Evolutionary conservation across 805 yeast genomes (phyloP).

Genomic region (Candida maesae): DNA sequence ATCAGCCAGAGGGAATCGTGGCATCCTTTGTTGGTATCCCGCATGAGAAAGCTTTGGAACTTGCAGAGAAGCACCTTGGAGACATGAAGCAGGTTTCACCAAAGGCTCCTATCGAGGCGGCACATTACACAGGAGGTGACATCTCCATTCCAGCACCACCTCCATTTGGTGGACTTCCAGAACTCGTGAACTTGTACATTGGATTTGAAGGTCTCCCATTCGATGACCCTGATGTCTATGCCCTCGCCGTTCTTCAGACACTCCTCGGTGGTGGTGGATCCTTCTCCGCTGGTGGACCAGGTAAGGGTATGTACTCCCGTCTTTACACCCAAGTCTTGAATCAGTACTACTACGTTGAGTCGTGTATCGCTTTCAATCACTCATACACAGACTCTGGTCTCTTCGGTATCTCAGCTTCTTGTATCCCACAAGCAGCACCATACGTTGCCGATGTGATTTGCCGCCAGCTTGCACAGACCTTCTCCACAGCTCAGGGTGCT

Average conservation of each 20-base stretch:
- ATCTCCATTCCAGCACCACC: conserved; percentile 45
- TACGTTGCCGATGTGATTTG: conserved; percentile 78
- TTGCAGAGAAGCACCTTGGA: conserved; percentile 62
- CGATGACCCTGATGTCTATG: conserved; percentile 81
- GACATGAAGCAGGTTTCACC: conserved; percentile 42
- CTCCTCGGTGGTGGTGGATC: conserved; percentile 96
- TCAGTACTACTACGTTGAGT: conserved; percentile 87
- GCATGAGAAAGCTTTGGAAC: conserved; percentile 60
- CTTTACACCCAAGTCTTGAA: conserved; percentile 88
- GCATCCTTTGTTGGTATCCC: conserved; percentile 86
- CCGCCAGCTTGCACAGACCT: conserved; percentile 51
- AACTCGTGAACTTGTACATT: conserved; percentile 78
- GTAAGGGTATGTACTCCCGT: conserved; percentile 97
- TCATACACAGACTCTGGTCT: conserved; percentile 87
- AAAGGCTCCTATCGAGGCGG: conserved; percentile 31
- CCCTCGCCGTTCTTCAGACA: conserved; percentile 85
- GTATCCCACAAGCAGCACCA: conserved; percentile 83
- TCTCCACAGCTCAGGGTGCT: conserved; percentile 54
- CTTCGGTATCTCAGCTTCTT: conserved; percentile 83
- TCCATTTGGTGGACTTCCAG: conserved; percentile 51
- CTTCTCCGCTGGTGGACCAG: conserved; percentile 98
- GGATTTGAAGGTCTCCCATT: conserved; percentile 88
- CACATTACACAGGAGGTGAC: conserved; percentile 61
- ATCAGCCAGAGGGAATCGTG: conserved; percentile 76
- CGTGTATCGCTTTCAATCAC: conserved; percentile 84